phyloP scores from a whole-genome alignment of 805 yeast species.

The Candida suzukii region DNA sequence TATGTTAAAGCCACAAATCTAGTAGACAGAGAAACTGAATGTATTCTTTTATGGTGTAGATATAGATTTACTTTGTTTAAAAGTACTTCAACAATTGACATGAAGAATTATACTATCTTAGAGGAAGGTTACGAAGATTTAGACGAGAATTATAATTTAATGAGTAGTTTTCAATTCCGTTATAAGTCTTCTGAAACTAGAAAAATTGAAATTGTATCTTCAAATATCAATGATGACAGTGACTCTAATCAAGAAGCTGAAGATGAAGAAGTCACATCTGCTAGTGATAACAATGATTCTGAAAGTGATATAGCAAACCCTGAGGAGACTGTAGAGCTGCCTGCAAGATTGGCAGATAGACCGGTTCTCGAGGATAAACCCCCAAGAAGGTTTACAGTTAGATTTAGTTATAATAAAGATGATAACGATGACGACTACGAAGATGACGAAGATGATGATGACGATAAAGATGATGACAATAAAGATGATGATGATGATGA shows the following conservation, averaged over 20 bases:
- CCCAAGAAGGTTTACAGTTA: constrained; percentile 22
- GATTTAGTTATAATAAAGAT: constrained; percentile 14
- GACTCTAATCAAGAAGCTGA: constrained; percentile 1
- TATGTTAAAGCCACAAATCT: constrained; percentile 3
- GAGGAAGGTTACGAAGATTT: constrained; percentile 39
- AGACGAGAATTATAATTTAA: constrained; percentile 20
- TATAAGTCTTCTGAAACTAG: constrained; percentile 16
- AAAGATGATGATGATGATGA: not conserved
- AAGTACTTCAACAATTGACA: constrained; percentile 43
- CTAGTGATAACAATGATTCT: constrained; percentile 1
- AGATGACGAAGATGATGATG: constrained; percentile 10
- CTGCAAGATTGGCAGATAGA: constrained; percentile 16
- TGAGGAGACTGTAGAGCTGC: constrained; percentile 3
- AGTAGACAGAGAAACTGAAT: constrained; percentile 14
- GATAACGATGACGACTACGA: constrained; percentile 7
- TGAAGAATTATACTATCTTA: constrained; percentile 36
- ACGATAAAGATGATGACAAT: not conserved
- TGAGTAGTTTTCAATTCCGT: constrained; percentile 15
- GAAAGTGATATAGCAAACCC: constrained; percentile 1
- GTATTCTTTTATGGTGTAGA: constrained; percentile 24
- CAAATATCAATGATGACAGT: constrained; percentile 6
- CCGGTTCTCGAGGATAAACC: constrained; percentile 25
- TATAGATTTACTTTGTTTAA: constrained; percentile 31
- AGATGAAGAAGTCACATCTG: constrained; percentile 2
- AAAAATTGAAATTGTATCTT: constrained; percentile 20